phyloP scores from a whole-genome alignment of 176 grass and related monocot genomes.

The Oryza coarctata region DNA sequence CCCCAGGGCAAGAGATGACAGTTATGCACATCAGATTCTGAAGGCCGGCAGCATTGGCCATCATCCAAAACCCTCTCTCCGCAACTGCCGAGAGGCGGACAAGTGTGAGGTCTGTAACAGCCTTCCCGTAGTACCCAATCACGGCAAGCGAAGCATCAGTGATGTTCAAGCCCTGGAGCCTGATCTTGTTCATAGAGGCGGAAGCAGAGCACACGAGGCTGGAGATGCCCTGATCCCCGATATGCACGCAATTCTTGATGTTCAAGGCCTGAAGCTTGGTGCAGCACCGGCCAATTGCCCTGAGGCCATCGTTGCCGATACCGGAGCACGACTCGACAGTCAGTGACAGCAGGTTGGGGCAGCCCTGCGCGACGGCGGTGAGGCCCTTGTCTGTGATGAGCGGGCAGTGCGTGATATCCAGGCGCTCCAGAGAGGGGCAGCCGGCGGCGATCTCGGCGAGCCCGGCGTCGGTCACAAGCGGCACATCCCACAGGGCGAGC shows the following conservation, averaged over 20 bases:
- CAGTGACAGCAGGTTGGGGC: slow-evolving; percentile 72
- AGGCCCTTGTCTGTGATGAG: slow-evolving; percentile 82
- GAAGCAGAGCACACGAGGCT: slow-evolving; percentile 66
- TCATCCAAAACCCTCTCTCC: slow-evolving; percentile 96
- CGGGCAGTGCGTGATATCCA: slow-evolving; percentile 67
- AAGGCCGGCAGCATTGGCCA: slow-evolving; percentile 87
- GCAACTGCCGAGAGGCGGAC: slow-evolving; percentile 51
- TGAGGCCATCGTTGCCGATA: slow-evolving; percentile 59
- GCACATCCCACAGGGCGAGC: slow-evolving; percentile 69
- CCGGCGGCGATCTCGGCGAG: slow-evolving; percentile 68
- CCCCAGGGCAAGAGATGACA: slow-evolving; percentile 72
- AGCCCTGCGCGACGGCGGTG: slow-evolving; percentile 54
- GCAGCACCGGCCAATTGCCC: slow-evolving; percentile 64
- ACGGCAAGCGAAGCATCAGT: slow-evolving; percentile 77
- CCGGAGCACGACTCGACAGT: slow-evolving; percentile 59
- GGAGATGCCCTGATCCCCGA: slow-evolving; percentile 76
- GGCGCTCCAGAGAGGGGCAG: slow-evolving; percentile 70
- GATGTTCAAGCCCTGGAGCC: slow-evolving; percentile 80
- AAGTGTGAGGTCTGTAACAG: slow-evolving; percentile 65
- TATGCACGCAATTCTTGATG: slow-evolving; percentile 65
- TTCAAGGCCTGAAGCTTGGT: slow-evolving; percentile 54
- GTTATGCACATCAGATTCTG: slow-evolving; percentile 72
- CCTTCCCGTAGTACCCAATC: slow-evolving; percentile 83
- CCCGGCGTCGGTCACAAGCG: slow-evolving; percentile 58
- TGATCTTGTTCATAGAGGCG: slow-evolving; percentile 61